Base-by-base conservation (phyloP, 2,329 filamentous ascomycete genomes). In the Immersiporthe knoxdaviesiana region DNA sequence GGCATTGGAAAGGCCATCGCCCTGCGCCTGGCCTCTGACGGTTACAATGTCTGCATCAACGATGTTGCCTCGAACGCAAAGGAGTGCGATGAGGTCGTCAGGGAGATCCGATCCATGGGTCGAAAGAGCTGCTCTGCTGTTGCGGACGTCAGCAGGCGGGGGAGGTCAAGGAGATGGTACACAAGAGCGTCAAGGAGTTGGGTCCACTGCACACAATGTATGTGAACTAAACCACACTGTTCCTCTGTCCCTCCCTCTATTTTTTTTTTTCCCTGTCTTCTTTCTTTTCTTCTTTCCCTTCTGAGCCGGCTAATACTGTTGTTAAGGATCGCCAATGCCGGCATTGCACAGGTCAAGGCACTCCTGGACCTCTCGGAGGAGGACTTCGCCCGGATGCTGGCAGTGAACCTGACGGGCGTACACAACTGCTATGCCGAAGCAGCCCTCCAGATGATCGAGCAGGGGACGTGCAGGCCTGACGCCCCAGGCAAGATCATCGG, bases 11-110 rank as follows among this genome's bases (percentile, higher is more conserved):
- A 86, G 73, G 84, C 87, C 27, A 89, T 90, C 66, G 89, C 88
- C 24, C 78, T 90, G 10, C 87, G 89, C 2, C 82, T 92, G 21
- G 89, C 89, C 7, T 78, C 82, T 30, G 90, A 91, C 71, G 89
- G 89, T 66, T 92, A 91, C 78, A 83, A 88, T 72, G 81, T 92
- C 63, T 90, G 87, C 74, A 80, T 92, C 72, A 91, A 90, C 75
- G 89, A 91, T 72, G 79, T 91, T 21, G 72, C 80, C 37, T 80
- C 84, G 18, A 87, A 90, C 72, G 77, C 83, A 64, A 72, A 81
- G 4, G 83, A 80, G 1, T 85, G 87, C 70, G 83, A 89, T 65
- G 81, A 84, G 30, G 81, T 84, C 0, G 85, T 84, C 12, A 78
- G 82, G 27, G 83, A 89, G 72, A 87, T 91, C 66, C 77, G 83